A percentile compares a stretch with the other conserved stretches of the same genome.
Evolutionary conservation across 129 eudicot species (phyloP).

Genomic region (Silybum marianum): DNA sequence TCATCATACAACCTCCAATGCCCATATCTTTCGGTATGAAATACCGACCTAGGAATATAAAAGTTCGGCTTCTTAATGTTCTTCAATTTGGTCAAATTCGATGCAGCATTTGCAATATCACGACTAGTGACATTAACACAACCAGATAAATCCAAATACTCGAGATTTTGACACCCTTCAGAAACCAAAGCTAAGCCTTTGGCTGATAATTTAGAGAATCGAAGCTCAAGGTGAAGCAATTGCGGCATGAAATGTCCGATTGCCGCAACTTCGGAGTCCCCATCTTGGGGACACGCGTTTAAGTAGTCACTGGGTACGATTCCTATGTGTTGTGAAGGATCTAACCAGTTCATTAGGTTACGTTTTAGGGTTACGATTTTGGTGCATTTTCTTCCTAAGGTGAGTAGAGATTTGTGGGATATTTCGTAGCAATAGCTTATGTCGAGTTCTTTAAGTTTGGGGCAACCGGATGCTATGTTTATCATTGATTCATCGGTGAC

Average conservation of each 20-base stretch:
- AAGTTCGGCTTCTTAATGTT: constrained; percentile 79
- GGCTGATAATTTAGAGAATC: constrained; percentile 68
- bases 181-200: constrained; percentile 69
- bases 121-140: constrained; percentile 83
- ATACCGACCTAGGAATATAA: constrained; percentile 81
- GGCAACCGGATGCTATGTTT: constrained; percentile 67
- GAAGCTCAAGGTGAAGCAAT: constrained; percentile 72
- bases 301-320: constrained; percentile 71
- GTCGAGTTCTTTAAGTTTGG: constrained; percentile 77
- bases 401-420: constrained; percentile 61
- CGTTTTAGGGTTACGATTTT: constrained; percentile 56
- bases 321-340: constrained; percentile 76
- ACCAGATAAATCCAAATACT: constrained; percentile 73
- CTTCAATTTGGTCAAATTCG: constrained; percentile 64
- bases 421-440: constrained; percentile 93
- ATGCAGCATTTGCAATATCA: constrained; percentile 62
- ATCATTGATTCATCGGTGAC: constrained; percentile 65
- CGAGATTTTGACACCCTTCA: constrained; percentile 72
- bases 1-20: constrained; percentile 96
- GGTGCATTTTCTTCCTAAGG: constrained; percentile 63
- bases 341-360: constrained; percentile 83
- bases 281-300: constrained; percentile 81
- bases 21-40: constrained; percentile 75
- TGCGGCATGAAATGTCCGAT: constrained; percentile 72
- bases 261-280: constrained; percentile 89